phyloP scores from a whole-genome alignment of 2,329 filamentous ascomycete genomes.

The Penicillium sp. region DNA sequence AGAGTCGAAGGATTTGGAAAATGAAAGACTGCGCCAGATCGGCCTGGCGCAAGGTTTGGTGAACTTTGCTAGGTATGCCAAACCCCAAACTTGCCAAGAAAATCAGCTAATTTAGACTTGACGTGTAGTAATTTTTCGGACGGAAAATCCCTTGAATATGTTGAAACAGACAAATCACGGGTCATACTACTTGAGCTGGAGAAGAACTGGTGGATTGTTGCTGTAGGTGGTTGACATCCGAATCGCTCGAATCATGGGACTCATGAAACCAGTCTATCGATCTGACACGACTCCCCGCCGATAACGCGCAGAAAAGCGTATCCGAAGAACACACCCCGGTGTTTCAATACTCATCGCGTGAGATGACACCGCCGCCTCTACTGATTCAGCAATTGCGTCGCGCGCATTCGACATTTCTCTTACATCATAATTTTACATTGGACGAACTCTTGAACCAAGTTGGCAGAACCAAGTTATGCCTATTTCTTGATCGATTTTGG shows the following conservation, averaged over 20 bases:
- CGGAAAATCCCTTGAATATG: conserved; percentile 73
- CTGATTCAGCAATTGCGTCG: conserved; percentile 78
- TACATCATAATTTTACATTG: conserved; percentile 81
- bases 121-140: conserved; percentile 71
- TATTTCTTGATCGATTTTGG: conserved; percentile 79
- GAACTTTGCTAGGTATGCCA: conserved; percentile 71
- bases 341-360: conserved; percentile 83
- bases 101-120: conserved; percentile 16
- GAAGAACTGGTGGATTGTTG: conserved; percentile 91
- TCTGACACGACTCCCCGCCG: conserved; percentile 70
- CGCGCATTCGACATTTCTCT: conserved; percentile 79
- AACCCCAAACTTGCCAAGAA: conserved; percentile 11
- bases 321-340: conserved; percentile 43
- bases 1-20: conserved; percentile 52
- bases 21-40: conserved; percentile 88
- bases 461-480: conserved; percentile 68
- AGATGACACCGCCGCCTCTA: conserved; percentile 79
- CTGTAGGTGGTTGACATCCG: conserved; percentile 57
- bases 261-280: conserved; percentile 66
- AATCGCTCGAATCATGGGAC: neutral
- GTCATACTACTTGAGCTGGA: conserved; percentile 87
- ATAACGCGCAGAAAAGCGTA: conserved; percentile 44
- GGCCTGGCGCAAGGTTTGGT: conserved; percentile 97
- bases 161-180: conserved; percentile 88
- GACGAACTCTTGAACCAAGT: conserved; percentile 67